A percentile compares a stretch with the other conserved stretches of the same genome.
Conservation (phyloP, 805 yeast species). For the Zygoascus tannicola region DNA sequence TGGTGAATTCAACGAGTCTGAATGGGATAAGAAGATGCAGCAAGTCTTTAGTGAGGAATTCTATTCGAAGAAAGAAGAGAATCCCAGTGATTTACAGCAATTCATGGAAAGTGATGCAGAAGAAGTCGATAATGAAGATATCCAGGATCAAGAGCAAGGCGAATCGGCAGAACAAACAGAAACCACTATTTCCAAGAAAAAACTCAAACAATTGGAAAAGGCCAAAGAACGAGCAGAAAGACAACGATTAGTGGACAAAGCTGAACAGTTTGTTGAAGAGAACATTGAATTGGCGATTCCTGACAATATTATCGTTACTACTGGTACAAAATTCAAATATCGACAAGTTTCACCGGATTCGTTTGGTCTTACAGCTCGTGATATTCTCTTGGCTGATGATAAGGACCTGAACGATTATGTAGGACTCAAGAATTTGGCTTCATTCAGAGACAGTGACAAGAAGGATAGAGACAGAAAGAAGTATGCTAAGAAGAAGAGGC, state of each 20-base stretch:
- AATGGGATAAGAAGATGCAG: conserved; percentile 83
- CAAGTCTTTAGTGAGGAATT: conserved; percentile 80
- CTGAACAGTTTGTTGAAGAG: conserved; percentile 69
- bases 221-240: conserved; percentile 57
- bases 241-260: conserved; percentile 51
- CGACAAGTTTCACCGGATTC: conserved; percentile 94
- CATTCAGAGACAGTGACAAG: conserved; percentile 71
- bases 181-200: conserved; percentile 14
- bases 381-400: conserved; percentile 86
- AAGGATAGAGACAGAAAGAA: conserved; percentile 72
- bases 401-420: conserved; percentile 71
- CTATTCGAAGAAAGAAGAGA: conserved; percentile 59
- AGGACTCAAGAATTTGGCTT: conserved; percentile 87
- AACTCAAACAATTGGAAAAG: conserved; percentile 35
- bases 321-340: conserved; percentile 59
- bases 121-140: conserved; percentile 29
- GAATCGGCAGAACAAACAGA: conserved; percentile 20
- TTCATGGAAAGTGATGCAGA: conserved; percentile 40
- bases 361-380: conserved; percentile 77
- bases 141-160: conserved; percentile 8
- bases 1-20: conserved; percentile 81
- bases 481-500: conserved; percentile 68
- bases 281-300: conserved; percentile 49
- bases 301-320: conserved; percentile 28
- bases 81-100: conserved; percentile 44